Evolutionary conservation across 768 basidiomycete genomes (phyloP).

Genomic region (Kwoniella shandongensis): DNA sequence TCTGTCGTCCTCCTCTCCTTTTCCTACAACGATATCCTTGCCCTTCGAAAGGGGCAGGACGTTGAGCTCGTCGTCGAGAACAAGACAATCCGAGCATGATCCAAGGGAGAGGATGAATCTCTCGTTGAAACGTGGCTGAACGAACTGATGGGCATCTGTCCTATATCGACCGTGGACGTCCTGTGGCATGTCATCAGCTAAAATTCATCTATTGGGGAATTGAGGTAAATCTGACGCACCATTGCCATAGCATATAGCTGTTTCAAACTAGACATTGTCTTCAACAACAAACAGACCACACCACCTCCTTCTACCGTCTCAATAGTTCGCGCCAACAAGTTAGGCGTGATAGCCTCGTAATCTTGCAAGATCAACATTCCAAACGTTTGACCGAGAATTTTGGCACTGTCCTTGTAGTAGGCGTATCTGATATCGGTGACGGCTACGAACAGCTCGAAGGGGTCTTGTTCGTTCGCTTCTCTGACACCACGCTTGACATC

Average conservation of each 20-base stretch:
- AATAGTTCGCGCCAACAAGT: constrained; percentile 90
- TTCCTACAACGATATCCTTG: constrained; percentile 79
- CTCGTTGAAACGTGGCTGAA: constrained; percentile 88
- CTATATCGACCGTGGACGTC: constrained; percentile 95
- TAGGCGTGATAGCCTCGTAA: constrained; percentile 97
- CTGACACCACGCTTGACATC: constrained; percentile 92
- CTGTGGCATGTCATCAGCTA: constrained; percentile 55
- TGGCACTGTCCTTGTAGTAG: constrained; percentile 96
- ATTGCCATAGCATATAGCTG: constrained; percentile 90
- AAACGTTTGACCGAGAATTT: constrained; percentile 94
- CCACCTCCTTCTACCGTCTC: constrained; percentile 96
- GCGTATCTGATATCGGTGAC: constrained; percentile 99
- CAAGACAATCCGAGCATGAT: constrained; percentile 84
- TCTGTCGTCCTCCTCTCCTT: constrained; percentile 56
- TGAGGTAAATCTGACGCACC: constrained; percentile 52
- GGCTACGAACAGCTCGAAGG: constrained; percentile 96
- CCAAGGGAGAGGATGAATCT: constrained; percentile 97
- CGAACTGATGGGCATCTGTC: constrained; percentile 76
- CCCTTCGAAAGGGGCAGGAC: constrained; percentile 93
- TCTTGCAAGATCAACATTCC: constrained; percentile 97
- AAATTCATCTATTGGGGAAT: not conserved
- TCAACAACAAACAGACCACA: constrained; percentile 77
- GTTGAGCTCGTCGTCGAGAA: constrained; percentile 96
- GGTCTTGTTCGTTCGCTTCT: constrained; percentile 91
- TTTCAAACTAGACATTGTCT: constrained; percentile 89